Base-by-base conservation (phyloP, 2,329 filamentous ascomycete species). In the Westerdykella ornata region DNA sequence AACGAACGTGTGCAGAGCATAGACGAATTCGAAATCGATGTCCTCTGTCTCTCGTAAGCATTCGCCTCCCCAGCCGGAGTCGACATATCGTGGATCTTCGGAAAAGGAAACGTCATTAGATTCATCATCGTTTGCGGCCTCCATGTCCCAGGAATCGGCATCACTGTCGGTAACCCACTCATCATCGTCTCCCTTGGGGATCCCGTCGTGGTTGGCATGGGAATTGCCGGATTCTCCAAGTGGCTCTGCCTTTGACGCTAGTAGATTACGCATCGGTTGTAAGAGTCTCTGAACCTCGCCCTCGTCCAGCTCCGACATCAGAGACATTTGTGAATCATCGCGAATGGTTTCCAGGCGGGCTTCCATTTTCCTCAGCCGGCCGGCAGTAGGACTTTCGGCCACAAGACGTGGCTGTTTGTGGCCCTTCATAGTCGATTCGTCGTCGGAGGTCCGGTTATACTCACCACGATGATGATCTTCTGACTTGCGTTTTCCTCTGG, bases 1-100 rank as follows among this genome's bases (percentile, higher is more conserved):
- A 51, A 96, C 86, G 60, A 98, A 98, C 2, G 90, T 98, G 66
- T 97, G 92, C 44, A 98, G 75, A 19, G 92, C 92, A 71, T 98
- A 98, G 46, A 98, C 92, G 70, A 97, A 97, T 66, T 97, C 90
- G 73, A 98, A 97, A 75, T 98, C 92, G 69, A 98, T 98, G 62
- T 98, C 92, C 78, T 98, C 92, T 97, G 74, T 68, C 68, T 83
- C 76, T 76, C 80, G 85, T 95, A 88, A 95, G 88, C 82, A 84
- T 73, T 85, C 78, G 70, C 77, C 77, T 66, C 76, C 81, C 82
- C 82, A 89, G 45, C 81, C 82, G 54, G 78, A 81, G 65, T 85
- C 80, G 73, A 84, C 67, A 67, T 79, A 84, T 68, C 74, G 74
- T 45, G 75, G 62, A 60, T 85, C 74, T 64, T 73, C 64, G 67